Evolutionary conservation across 108 stramenopile species (phyloP), one percentile per base, ranked within the genome.

Genomic region (Poteriospumella lacustris): DNA sequence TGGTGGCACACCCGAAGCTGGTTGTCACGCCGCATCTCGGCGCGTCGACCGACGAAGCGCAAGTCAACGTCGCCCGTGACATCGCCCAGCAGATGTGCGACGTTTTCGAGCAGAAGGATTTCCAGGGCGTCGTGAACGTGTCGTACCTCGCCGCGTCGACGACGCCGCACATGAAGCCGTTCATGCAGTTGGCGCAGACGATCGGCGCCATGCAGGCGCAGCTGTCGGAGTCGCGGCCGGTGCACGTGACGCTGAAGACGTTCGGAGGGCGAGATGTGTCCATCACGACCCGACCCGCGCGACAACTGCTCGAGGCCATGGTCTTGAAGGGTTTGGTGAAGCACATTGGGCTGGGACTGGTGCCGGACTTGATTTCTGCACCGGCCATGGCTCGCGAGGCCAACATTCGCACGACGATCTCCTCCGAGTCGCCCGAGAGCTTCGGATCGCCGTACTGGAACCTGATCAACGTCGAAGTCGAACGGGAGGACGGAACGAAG

Each of bases 61-160:
- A 84, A 78, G 80, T 85, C 29, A 85, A 85, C 68, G 84, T 85
- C 41, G 84, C 84, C 44, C 75, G 76, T 31, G 84, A 85, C 58
- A 79, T 85, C 38, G 84, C 84, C 9, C 24, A 44, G 43, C 84
- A 85, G 77, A 85, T 85, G 84, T 85, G 84, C 67, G 84, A 83
- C 68, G 82, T 82, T 31, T 79, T 85, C 2, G 83, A 78, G 77
- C 79, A 82, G 43, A 83, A 68, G 43, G 84, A 77, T 41, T 84
- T 43, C 81, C 77, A 75, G 24, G 85, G 85, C n/a, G 83, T 85
- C n/a, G 80, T 83, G 0, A 85, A 85, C 56, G 85, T 85, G 44
- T 44, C 43, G 39, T 85, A 82, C 77, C 83, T 85, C 77, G 77
- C 80, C 52, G 80, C 83, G 38, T 78, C 85, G 24, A 81, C 79